Base-by-base conservation (phyloP, 2,329 filamentous ascomycete species). In the Penicillium olsonii region DNA sequence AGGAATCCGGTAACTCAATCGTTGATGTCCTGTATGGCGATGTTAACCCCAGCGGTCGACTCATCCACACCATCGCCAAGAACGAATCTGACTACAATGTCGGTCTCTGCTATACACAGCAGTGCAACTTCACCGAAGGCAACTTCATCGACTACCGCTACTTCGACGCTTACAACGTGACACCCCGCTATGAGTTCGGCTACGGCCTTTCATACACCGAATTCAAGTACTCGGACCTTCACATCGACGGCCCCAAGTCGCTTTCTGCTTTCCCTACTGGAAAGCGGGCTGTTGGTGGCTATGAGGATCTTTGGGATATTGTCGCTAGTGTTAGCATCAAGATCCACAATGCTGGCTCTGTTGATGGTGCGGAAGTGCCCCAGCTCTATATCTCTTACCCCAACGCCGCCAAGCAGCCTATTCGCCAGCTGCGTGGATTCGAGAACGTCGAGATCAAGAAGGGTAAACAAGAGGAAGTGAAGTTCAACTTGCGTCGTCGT, bases 1-100 rank as follows among this genome's bases (percentile, higher is more conserved):
- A 95, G 66, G 87, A 96, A 68, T 88, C 85, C 18, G 90, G 91
- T 42, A 88, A 91, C 64, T 80, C 87, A 2, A 83, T 95, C 46
- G 81, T 83, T 10, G 89, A 95, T 60, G 80, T 95, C n/a, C 82
- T 96, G 10, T 95, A 92, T 68, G 90, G 91, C 37, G 82, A 81
- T 52, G 81, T 87, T 53, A 92, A 90, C 72, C 90, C 90, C 1
- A 83, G 83, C 22, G 91, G 83, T 42, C 87, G 90, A 56, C 81
- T 87, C 0, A 86, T 88, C 3, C 95, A 95, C 70, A 94, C 90
- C 4, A 87, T 90, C 79, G 90, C 87, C 11, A 76, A 78, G 31
- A 81, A 82, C 2, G 80, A 79, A 14, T 77, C 81, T 54, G 83
- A 87, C 60, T 94, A 91, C 62, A 47, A 50, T 7, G 50, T 80